Conservation (phyloP, 345 rosid genomes). For the Brassica incana region DNA sequence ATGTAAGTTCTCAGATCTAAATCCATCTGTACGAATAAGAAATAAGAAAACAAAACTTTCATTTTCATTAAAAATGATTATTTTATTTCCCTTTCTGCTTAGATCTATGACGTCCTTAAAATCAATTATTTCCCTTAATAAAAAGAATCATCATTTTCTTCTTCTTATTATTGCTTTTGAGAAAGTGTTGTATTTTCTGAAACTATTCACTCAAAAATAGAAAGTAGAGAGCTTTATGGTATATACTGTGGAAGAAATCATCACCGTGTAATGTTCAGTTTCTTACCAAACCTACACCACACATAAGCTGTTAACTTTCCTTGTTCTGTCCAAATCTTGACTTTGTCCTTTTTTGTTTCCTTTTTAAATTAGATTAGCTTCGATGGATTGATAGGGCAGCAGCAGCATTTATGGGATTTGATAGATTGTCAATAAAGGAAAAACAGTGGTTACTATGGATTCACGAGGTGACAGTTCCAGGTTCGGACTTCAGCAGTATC, state of each 20-base stretch:
- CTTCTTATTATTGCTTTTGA: neutral
- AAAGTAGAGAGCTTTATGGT: slow-evolving; percentile 15
- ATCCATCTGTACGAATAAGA: slow-evolving; percentile 32
- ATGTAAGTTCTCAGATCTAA: slow-evolving; percentile 75
- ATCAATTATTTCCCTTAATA: no score
- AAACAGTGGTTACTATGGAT: no score
- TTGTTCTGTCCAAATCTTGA: slow-evolving; percentile 30
- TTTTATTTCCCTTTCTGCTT: no score
- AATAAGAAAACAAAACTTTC: neutral
- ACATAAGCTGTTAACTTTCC: neutral
- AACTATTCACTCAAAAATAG: slow-evolving; percentile 17
- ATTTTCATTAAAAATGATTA: neutral
- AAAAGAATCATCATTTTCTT: no score
- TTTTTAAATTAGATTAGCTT: slow-evolving; percentile 40
- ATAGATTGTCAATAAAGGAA: no score
- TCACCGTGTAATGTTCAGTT: neutral
- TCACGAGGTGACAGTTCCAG: slow-evolving; percentile 32
- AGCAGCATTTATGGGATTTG: no score
- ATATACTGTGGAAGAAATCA: slow-evolving; percentile 5
- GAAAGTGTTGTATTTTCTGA: slow-evolving; percentile 4
- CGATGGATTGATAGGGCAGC: no score
- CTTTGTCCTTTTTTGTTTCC: neutral
- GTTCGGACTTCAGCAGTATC: slow-evolving; percentile 45
- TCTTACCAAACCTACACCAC: slow-evolving; percentile 15
- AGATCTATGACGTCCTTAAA: no score